A percentile compares a stretch with the other conserved stretches of the same genome.
Evolutionary conservation across 1,139 yeast species (phyloP).

Genomic region (Blastobotrys elegans): DNA sequence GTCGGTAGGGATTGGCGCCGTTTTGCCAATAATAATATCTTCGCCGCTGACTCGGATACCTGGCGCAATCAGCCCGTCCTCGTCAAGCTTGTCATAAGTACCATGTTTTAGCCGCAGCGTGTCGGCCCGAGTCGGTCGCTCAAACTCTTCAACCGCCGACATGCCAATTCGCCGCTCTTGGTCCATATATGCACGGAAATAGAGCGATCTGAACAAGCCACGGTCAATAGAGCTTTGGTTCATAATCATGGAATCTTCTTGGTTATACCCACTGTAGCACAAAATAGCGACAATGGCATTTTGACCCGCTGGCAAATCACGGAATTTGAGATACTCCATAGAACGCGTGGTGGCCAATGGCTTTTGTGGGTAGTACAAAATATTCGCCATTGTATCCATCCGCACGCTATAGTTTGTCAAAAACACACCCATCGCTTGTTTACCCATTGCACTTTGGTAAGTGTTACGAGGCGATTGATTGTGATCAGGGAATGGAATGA

Average conservation of each 20-base stretch:
- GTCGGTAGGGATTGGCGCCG: slow-evolving; percentile 97
- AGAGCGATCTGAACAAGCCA: slow-evolving; percentile 90
- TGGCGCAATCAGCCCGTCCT: slow-evolving; percentile 96
- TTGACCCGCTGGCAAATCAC: slow-evolving; percentile 99
- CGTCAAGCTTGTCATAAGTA: slow-evolving; percentile 95
- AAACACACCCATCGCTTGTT: slow-evolving; percentile 99
- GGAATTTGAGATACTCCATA: slow-evolving; percentile 93
- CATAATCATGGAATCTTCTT: slow-evolving; percentile 99
- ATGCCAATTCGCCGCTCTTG: slow-evolving; percentile 98
- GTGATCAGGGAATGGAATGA: slow-evolving; percentile 99
- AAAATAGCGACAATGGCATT: slow-evolving; percentile 97
- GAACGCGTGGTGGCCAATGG: slow-evolving; percentile 99
- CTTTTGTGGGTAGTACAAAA: slow-evolving; percentile 94
- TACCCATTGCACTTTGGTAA: slow-evolving; percentile 99
- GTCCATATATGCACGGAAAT: slow-evolving; percentile 97
- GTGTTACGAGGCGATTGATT: slow-evolving; percentile 99
- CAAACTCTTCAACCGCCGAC: slow-evolving; percentile 94
- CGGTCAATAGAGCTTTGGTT: slow-evolving; percentile 96
- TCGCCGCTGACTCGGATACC: slow-evolving; percentile 99
- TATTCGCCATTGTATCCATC: slow-evolving; percentile 99
- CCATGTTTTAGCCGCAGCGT: slow-evolving; percentile 95
- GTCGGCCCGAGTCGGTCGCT: slow-evolving; percentile 90
- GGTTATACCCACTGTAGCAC: slow-evolving; percentile 97
- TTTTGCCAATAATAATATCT: slow-evolving; percentile 96
- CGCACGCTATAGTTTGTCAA: slow-evolving; percentile 92